Conservation (phyloP, 2,329 filamentous ascomycete genomes). For the Aureobasidium zeae region DNA sequence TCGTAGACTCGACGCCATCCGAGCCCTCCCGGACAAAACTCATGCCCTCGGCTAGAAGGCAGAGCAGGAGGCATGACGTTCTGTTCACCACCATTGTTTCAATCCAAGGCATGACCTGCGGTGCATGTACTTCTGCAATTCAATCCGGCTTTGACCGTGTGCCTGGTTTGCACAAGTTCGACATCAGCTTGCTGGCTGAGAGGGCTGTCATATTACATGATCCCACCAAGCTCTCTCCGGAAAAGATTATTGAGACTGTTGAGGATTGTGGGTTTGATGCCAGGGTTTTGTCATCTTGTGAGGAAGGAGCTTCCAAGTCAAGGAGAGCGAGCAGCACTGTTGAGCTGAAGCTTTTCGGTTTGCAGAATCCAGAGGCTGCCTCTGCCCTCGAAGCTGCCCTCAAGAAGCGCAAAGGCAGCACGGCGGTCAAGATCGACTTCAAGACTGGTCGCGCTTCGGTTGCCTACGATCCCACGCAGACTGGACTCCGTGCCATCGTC, state of each 20-base stretch:
- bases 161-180: constrained; percentile 76
- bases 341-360: constrained; percentile 77
- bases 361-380: constrained; percentile 62
- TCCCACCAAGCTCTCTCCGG: constrained; percentile 56
- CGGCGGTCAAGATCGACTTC: constrained; percentile 63
- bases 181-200: constrained; percentile 89
- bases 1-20: constrained; percentile 60
- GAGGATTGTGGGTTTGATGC: constrained; percentile 88
- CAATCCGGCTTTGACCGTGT: constrained; percentile 70
- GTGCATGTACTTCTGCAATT: constrained; percentile 87
- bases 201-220: constrained; percentile 84
- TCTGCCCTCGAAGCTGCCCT: constrained; percentile 61
- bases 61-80: constrained; percentile 32
- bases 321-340: constrained; percentile 46
- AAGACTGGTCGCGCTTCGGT: constrained; percentile 66
- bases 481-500: constrained; percentile 74
- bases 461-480: constrained; percentile 58
- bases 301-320: constrained; percentile 41
- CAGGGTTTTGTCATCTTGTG: constrained; percentile 62
- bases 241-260: constrained; percentile 71
- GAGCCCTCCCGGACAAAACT: constrained; percentile 28
- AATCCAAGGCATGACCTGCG: constrained; percentile 96
- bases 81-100: constrained; percentile 69
- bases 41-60: constrained; percentile 23
- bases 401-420: constrained; percentile 57